Evolutionary conservation across 2,329 filamentous ascomycete genomes (phyloP).

Genomic region (Nemania serpens): DNA sequence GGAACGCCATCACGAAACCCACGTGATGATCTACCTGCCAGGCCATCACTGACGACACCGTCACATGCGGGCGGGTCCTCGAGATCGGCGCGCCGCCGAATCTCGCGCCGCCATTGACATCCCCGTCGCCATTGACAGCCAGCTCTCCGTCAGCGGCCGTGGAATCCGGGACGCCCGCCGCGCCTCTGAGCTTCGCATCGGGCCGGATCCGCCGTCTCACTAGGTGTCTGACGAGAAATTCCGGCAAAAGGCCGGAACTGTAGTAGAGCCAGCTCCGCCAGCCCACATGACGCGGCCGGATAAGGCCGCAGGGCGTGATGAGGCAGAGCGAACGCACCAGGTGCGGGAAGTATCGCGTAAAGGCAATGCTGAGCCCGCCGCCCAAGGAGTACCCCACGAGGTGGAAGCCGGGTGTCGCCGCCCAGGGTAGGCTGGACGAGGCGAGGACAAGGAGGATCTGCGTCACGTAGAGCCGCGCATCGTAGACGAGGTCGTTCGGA

Average conservation of each 20-base stretch:
- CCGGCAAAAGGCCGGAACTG: constrained; percentile 62
- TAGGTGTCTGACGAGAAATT: constrained; percentile 54
- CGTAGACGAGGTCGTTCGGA: constrained; percentile 63
- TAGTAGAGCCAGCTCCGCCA: constrained; percentile 68
- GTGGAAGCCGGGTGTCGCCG: constrained; percentile 59
- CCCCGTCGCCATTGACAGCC: constrained; percentile 41
- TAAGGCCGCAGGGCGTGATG: constrained; percentile 70
- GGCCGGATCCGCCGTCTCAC: constrained; percentile 42
- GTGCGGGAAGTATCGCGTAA: constrained; percentile 70
- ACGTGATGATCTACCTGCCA: constrained; percentile 72
- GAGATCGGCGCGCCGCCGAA: constrained; percentile 59
- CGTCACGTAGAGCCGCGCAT: constrained; percentile 65
- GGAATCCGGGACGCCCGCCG: constrained; percentile 26
- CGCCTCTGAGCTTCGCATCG: constrained; percentile 3
- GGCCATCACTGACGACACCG: constrained; percentile 64
- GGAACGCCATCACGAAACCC: constrained; percentile 72
- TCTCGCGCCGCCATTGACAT: constrained; percentile 43
- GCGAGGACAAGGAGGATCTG: constrained; percentile 69
- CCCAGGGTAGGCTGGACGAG: constrained; percentile 65
- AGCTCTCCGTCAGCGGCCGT: constrained; percentile 33
- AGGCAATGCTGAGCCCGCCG: constrained; percentile 72
- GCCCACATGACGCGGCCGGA: constrained; percentile 66
- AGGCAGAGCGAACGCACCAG: constrained; percentile 67
- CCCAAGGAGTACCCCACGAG: constrained; percentile 82
- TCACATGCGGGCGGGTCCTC: constrained; percentile 54